Conservation (phyloP, 768 basidiomycete genomes). For the Suillus americanus region DNA sequence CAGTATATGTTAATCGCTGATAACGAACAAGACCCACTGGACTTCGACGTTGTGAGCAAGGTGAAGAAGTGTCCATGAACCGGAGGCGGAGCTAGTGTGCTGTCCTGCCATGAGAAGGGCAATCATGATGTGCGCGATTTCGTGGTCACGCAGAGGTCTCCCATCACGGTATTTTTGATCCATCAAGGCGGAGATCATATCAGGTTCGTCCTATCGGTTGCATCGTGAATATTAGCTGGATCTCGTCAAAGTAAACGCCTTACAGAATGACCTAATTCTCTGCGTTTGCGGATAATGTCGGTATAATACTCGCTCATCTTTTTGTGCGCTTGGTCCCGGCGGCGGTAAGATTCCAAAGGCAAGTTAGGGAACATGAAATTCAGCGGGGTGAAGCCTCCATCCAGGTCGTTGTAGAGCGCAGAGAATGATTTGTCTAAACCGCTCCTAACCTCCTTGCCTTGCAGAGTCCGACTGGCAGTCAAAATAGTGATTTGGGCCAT, state of each 20-base stretch:
- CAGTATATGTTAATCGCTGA: not conserved
- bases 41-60: conserved; percentile 74
- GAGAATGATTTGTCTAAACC: conserved; percentile 84
- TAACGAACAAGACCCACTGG: conserved; percentile 49
- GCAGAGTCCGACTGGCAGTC: conserved; percentile 90
- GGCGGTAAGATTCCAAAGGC: conserved; percentile 87
- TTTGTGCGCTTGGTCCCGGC: conserved; percentile 84
- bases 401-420: conserved; percentile 80
- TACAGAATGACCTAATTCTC: conserved; percentile 43
- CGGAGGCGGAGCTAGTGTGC: conserved; percentile 93
- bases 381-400: conserved; percentile 93
- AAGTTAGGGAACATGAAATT: conserved; percentile 95
- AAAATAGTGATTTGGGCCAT: conserved; percentile 91
- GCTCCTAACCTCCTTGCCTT: conserved; percentile 86
- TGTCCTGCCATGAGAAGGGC: conserved; percentile 99
- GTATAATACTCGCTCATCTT: conserved; percentile 95
- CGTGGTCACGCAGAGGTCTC: conserved; percentile 73
- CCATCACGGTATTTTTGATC: conserved; percentile 85
- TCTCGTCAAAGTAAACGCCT: conserved; percentile 9
- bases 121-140: conserved; percentile 98
- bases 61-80: conserved; percentile 89
- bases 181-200: conserved; percentile 90
- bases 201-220: conserved; percentile 62
- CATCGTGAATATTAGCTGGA: conserved; percentile 5
- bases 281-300: conserved; percentile 77